Base-by-base conservation (phyloP, 306 rosid species). In the Chamaecrista fasciculata region DNA sequence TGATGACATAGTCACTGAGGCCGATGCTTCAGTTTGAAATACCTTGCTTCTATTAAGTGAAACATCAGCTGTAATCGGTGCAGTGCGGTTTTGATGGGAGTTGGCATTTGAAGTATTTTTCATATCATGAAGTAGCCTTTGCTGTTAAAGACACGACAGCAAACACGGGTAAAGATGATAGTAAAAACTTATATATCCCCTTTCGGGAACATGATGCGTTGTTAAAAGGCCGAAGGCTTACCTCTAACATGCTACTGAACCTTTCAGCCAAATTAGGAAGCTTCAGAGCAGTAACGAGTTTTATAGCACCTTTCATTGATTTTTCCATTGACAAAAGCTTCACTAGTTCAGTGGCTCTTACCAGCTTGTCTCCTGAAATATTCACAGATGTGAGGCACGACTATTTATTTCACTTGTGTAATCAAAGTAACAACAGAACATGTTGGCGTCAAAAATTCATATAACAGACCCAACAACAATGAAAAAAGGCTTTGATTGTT, bases 261-360 rank as follows among this genome's bases (percentile, higher is more conserved):
- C 86, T 81, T 81, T 94, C 99, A 0, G 99, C 99, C 84, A 94
- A 73, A 81, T 86, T 82, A 19, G 99, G 99, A 76, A 91, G 99
- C 77, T 94, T 89, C 81, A 91, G 70, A 67, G 85, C 82, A 33
- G 97, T 91, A 19, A 89, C 99, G 44, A 94, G 92, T 84, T 94
- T 94, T 51, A 94, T 91, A 79, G 99, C 96, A 37, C 95, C 99
- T 84, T 80, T 85, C 33, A 94, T 89, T 58, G 96, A 91, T 79
- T 88, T 94, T 75, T 94, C 99, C 56, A 86, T 76, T 19, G 97
- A 75, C 74, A 94, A 74, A 75, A 88, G 96, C 84, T 86, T 86
- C 79, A 91, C 85, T 8, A 94, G 92, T 78, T 94, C 99, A 18
- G 91, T 84, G 26, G 99, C 99, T 64, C 99, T 81, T 67, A 61